Evolutionary conservation across 805 yeast species (phyloP), one percentile per base, ranked within the genome.

Genomic region (Nakazawaea populi): DNA sequence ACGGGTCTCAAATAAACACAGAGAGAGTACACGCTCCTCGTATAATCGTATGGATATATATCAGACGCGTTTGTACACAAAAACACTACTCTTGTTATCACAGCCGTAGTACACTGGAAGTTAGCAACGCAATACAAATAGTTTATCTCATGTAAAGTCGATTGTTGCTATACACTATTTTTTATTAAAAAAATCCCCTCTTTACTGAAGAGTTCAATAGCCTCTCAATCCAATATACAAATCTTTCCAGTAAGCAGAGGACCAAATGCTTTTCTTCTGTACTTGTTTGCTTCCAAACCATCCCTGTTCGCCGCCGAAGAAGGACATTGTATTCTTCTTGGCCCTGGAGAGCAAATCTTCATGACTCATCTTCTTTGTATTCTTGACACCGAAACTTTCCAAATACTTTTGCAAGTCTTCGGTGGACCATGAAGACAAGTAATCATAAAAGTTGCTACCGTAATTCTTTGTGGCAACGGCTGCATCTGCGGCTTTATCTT

Each of bases 401-500:
- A 77, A 58, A 55, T 76, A 77, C 12, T 66, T 54, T 43, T 55
- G 64, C 51, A 77, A 60, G 50, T 77, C 82, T 28, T 68, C 68
- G 14, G 64, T 65, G 2, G 76, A 65, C 76, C 77, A 76, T 8
- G 68, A 59, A 30, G 69, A 63, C 49, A 75, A 66, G 48, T 56
- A 54, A 36, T 52, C 49, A 28, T 38, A 24, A 32, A 52, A 54
- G 11, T 48, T 46, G 14, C 52, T 37, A 3, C 54, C 60, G 12
- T 54, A 44, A 7, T 48, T 51, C 9, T 52, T 50, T 11, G 54
- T 54, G 11, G 41, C 50, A 28, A 48, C 45, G 3, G 55, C 59
- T 45, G 57, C 55, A 14, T 52, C 55, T 6, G 56, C 29, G 3
- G 56, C 59, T 32, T 48, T 51, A 6, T 41, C 51, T 5, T 57